These are phyloP conservation scores for Syzygium oleosum DNA, from an alignment of 345 rosid species.

Conservation along the genomic window DNA sequence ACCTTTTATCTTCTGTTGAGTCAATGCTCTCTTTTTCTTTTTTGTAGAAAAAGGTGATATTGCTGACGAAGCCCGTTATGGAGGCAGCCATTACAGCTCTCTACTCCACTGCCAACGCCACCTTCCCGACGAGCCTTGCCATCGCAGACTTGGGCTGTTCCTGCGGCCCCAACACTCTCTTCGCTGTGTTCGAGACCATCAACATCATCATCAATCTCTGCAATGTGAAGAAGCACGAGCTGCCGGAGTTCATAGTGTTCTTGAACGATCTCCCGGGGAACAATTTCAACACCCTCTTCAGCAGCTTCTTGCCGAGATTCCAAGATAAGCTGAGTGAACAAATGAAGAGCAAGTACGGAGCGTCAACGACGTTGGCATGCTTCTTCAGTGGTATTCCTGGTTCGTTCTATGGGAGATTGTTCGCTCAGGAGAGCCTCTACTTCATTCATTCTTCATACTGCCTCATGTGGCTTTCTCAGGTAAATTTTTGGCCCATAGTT, in stretches of 20 bases:
- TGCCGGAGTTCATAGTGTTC: constrained; percentile 35
- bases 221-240: not conserved
- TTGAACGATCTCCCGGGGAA: constrained; percentile 49
- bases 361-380: not conserved
- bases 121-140: not conserved
- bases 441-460: constrained; percentile 42
- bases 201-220: constrained; percentile 2
- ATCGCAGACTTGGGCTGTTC: not conserved
- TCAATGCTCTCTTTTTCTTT: not conserved
- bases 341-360: not conserved
- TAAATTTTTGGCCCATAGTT: not conserved
- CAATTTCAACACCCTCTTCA: constrained; percentile 15
- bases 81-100: not conserved
- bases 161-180: not conserved
- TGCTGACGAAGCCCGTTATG: not conserved
- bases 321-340: not conserved
- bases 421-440: constrained; percentile 18
- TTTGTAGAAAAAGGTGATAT: not conserved
- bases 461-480: constrained; percentile 29
- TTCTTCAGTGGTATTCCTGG: constrained; percentile 30
- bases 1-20: not conserved
- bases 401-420: constrained; percentile 49
- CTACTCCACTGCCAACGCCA: not conserved
- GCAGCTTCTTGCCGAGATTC: not conserved
- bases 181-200: constrained; percentile 1